These are phyloP conservation scores for Podaxis sp. DNA, from an alignment of 768 basidiomycete genomes.

Conservation along the genomic window DNA sequence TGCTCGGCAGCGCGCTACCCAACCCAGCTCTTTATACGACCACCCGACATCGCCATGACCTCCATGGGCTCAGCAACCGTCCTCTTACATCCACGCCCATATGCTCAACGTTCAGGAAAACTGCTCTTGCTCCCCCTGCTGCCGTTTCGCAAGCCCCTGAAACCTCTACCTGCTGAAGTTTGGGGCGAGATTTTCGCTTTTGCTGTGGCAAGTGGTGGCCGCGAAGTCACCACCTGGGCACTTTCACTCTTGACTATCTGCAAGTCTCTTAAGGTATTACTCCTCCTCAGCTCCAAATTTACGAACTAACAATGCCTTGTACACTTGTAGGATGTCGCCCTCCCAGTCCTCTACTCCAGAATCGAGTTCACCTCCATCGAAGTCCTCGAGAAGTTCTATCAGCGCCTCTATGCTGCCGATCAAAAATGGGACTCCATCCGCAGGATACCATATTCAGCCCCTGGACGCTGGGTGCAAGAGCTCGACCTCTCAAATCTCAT, in stretches of 20 bases:
- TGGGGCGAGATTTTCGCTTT: constrained; percentile 63
- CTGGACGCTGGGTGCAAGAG: constrained; percentile 81
- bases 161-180: constrained; percentile 64
- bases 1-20: background rate
- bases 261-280: constrained; percentile 44
- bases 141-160: constrained; percentile 48
- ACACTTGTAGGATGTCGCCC: constrained; percentile 51
- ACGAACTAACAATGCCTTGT: background rate
- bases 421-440: constrained; percentile 86
- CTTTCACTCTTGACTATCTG: constrained; percentile 41
- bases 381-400: constrained; percentile 55
- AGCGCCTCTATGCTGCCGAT: constrained; percentile 60
- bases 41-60: constrained; percentile 25
- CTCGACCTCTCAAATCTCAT: constrained; percentile 66
- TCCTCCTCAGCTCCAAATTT: background rate
- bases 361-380: constrained; percentile 42
- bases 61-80: constrained; percentile 31
- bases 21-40: background rate
- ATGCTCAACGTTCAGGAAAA: constrained; percentile 54
- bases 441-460: constrained; percentile 82
- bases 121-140: constrained; percentile 70
- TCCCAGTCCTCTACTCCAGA: constrained; percentile 65
- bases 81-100: constrained; percentile 66
- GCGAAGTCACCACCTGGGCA: constrained; percentile 22
- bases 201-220: constrained; percentile 26